Conservation (phyloP, 2,329 filamentous ascomycete species). For the Cordyceps pruinosa region DNA sequence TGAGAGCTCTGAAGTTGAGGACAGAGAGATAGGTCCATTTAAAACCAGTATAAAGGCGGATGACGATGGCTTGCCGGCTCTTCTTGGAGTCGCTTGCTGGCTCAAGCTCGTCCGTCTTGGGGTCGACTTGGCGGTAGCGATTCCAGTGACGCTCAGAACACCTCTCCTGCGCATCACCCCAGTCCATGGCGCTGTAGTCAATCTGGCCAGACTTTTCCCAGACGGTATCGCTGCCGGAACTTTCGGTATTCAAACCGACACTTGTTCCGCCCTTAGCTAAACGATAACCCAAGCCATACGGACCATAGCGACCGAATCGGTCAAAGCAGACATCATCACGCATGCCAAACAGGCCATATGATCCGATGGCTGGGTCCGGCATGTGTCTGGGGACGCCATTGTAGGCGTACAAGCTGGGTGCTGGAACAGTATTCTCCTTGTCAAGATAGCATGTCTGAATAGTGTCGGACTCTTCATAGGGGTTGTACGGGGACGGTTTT, state of each 20-base stretch:
- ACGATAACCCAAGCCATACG: constrained; percentile 81
- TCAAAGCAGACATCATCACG: constrained; percentile 81
- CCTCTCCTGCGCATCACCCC: constrained; percentile 46
- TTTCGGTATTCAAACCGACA: constrained; percentile 66
- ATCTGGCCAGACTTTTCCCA: constrained; percentile 51
- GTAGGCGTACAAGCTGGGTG: constrained; percentile 61
- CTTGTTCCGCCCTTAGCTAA: constrained; percentile 63
- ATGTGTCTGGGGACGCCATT: constrained; percentile 67
- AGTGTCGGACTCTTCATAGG: constrained; percentile 56
- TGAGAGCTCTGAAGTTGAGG: constrained; percentile 73
- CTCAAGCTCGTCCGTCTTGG: constrained; percentile 31
- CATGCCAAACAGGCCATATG: constrained; percentile 66
- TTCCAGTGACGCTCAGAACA: constrained; percentile 55
- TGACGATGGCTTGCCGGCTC: constrained; percentile 64
- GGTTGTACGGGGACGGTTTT: constrained; percentile 51
- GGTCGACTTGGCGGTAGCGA: constrained; percentile 44
- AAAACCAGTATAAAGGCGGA: constrained; percentile 76
- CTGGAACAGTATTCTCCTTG: constrained; percentile 45
- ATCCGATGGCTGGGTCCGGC: constrained; percentile 71
- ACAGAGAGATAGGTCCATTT: constrained; percentile 71
- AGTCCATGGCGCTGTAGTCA: constrained; percentile 49
- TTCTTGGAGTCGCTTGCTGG: constrained; percentile 29
- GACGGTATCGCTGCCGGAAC: constrained; percentile 55
- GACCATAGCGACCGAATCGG: constrained; percentile 73
- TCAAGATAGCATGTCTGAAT: constrained; percentile 60